phyloP scores from a whole-genome alignment of 257 asterid genomes.

The Scutellaria minor region DNA sequence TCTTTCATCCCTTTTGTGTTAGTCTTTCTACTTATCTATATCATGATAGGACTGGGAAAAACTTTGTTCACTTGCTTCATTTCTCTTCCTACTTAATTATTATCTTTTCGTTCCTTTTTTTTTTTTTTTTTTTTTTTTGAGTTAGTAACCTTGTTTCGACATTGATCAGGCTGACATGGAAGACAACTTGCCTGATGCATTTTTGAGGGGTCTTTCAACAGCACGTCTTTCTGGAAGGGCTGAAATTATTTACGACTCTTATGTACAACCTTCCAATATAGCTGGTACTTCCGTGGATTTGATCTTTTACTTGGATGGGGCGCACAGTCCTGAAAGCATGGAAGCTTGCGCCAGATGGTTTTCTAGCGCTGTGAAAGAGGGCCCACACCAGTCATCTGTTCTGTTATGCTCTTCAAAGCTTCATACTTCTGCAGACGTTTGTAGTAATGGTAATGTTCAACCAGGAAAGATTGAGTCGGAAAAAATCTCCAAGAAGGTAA shows the following conservation, averaged over 20 bases:
- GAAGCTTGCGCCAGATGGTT: slow-evolving; percentile 95
- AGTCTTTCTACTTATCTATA: no score
- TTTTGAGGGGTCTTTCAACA: slow-evolving; percentile 78
- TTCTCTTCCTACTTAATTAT: background rate
- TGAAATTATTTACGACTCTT: slow-evolving; percentile 64
- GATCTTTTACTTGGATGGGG: slow-evolving; percentile 85
- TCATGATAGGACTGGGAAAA: background rate
- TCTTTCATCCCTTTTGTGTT: background rate
- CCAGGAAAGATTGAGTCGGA: slow-evolving; percentile 33
- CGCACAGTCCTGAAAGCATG: slow-evolving; percentile 98
- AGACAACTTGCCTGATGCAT: slow-evolving; percentile 65
- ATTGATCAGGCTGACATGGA: slow-evolving; percentile 46
- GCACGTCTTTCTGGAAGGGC: slow-evolving; percentile 91
- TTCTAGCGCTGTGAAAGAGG: slow-evolving; percentile 60
- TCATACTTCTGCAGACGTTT: slow-evolving; percentile 27
- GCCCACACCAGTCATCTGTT: slow-evolving; percentile 33
- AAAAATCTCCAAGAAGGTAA: slow-evolving; percentile 70
- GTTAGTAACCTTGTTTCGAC: slow-evolving; percentile 27
- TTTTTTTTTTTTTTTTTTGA: no score
- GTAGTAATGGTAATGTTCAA: slow-evolving; percentile 46
- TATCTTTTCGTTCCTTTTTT: background rate
- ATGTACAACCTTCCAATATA: slow-evolving; percentile 28
- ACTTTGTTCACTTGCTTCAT: background rate
- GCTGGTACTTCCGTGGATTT: slow-evolving; percentile 61
- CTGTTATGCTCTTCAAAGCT: slow-evolving; percentile 38